Base-by-base conservation (phyloP, 1,284 basidiomycete genomes). In the Papiliotrema laurentii region DNA sequence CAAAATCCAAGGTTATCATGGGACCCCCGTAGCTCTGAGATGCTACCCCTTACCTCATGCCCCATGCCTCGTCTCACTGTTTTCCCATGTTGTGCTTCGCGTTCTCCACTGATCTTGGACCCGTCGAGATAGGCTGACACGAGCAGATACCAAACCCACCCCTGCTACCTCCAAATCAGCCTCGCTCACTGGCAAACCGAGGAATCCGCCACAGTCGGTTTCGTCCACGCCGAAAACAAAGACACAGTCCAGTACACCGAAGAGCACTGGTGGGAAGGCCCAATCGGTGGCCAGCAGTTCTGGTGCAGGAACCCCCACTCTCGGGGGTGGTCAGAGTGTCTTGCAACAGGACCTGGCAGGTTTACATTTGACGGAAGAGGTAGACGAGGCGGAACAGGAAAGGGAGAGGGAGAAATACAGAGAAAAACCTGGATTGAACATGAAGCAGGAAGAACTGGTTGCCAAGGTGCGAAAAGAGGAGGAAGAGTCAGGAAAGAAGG, bases 371-470 rank as follows among this genome's bases (percentile, higher is more conserved):
- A 74, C 76, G 24, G 72, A 77, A 30, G 61, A 64, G 38, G 52
- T 58, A 31, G 76, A 78, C 43, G 58, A 66, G 38, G 78, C 77
- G 35, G 71, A 78, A 22, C 70, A 76, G 36, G 66, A 69, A 31
- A 58, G 62, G 6, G 72, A 74, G 52, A 67, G 66, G 14, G 77
- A 80, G 38, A 86, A 87, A 47, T 68, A 60, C 55, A 62, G 61
- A 42, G 68, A 71, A 53, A 55, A 50, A 40, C 80, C 86, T 5
- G 87, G 82, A 61, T 75, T 87, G 55, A 80, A 77, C 22, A 79
- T 90, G 61, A 85, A 89, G 13, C 80, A 83, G 57, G 91, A 90
- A 68, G 92, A 87, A 68, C 75, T 97, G 44, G 69, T 97, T 14
- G 87, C 88, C 55, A 88, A 96, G 73, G 89, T 85, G 2, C 81